A percentile compares a stretch with the other conserved stretches of the same genome.
Conservation (phyloP, 225 moss, liverwort and hornwort species). For the Lunularia cruciata region DNA sequence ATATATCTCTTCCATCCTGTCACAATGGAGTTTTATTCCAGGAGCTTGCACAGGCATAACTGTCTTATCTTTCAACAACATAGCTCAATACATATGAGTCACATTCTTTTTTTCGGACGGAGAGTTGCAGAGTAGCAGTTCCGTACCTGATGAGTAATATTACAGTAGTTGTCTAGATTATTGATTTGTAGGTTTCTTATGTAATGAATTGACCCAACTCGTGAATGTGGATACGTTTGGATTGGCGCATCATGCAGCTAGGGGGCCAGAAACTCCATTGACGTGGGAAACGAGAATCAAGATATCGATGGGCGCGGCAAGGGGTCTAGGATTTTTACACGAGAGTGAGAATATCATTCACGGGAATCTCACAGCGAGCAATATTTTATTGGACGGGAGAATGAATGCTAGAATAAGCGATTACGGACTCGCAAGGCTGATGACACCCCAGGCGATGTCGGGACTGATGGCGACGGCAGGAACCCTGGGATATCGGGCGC, state of each 20-base stretch:
- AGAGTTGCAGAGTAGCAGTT: too few relatives aligned
- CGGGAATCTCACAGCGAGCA: slow-evolving; percentile 74
- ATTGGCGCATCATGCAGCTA: slow-evolving; percentile 22
- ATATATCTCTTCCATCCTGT: too few relatives aligned
- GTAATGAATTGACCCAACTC: too few relatives aligned
- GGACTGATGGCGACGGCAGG: slow-evolving; percentile 69
- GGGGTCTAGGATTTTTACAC: slow-evolving; percentile 77
- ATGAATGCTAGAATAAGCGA: slow-evolving; percentile 73
- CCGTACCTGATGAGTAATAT: too few relatives aligned
- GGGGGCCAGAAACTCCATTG: slow-evolving; percentile 51
- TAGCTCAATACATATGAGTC: too few relatives aligned
- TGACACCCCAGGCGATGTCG: slow-evolving; percentile 49
- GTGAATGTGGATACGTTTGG: not conserved
- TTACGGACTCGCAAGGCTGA: slow-evolving; percentile 69
- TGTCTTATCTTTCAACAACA: too few relatives aligned
- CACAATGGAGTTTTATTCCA: too few relatives aligned
- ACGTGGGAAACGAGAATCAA: slow-evolving; percentile 65
- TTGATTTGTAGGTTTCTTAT: too few relatives aligned
- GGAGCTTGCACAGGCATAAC: too few relatives aligned
- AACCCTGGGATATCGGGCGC: slow-evolving; percentile 80
- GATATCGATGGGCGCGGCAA: slow-evolving; percentile 70
- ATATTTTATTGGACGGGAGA: slow-evolving; percentile 66
- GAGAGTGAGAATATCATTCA: slow-evolving; percentile 77
- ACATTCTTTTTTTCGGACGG: too few relatives aligned
- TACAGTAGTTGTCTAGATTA: too few relatives aligned